Evolutionary conservation across 768 basidiomycete species (phyloP).

Genomic region (Boletus barrowsii): DNA sequence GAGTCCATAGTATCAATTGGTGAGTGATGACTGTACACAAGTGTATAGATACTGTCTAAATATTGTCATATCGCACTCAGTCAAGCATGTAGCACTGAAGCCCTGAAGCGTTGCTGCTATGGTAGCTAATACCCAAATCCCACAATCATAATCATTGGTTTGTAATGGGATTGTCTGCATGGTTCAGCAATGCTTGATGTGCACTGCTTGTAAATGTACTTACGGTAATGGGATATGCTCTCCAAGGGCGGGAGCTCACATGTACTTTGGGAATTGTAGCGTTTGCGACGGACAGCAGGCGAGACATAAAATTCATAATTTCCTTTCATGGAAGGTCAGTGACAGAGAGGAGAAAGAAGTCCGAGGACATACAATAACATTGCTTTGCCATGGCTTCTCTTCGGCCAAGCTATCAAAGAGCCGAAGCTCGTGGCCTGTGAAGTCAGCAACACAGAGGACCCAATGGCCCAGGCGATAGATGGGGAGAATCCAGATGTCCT

Average conservation of each 20-base stretch:
- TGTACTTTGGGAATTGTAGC: not conserved
- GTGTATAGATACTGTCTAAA: too few relatives aligned
- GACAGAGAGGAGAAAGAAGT: not conserved
- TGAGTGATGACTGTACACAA: too few relatives aligned
- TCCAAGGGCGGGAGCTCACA: conserved; percentile 4
- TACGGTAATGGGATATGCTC: not conserved
- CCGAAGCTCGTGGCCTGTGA: not conserved
- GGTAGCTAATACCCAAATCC: conserved; percentile 1
- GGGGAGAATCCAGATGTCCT: conserved; percentile 36
- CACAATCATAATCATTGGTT: not conserved
- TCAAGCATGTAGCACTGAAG: not conserved
- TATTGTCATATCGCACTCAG: too few relatives aligned
- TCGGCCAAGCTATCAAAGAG: conserved; percentile 15
- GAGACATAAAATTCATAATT: conserved; percentile 1
- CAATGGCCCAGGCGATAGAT: conserved; percentile 36
- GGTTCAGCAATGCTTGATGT: not conserved
- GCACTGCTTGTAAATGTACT: not conserved
- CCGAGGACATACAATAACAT: not conserved
- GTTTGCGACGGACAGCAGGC: not conserved
- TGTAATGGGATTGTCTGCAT: not conserved
- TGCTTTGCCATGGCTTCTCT: not conserved
- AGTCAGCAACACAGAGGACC: conserved; percentile 28
- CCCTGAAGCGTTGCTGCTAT: not conserved
- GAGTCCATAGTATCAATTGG: too few relatives aligned
- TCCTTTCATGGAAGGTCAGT: not conserved